Evolutionary conservation across 23 red algal genomes (phyloP), one percentile per base, ranked within the genome.

Genomic region (Chondrus crispus): DNA sequence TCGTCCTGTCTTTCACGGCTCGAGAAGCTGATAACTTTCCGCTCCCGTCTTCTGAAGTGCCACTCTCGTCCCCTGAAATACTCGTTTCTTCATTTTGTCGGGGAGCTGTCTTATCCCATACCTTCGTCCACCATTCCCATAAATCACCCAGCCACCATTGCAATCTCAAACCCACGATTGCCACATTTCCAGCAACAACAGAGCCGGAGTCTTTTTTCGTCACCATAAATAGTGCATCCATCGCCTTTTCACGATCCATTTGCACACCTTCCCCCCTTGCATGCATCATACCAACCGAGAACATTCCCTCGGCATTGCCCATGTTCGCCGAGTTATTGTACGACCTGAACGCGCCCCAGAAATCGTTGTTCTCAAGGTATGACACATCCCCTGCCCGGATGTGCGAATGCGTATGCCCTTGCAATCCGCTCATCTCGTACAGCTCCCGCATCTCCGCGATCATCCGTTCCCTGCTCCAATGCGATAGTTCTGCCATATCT

Each of bases 201-300:
- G 75, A 54, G 19, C 58, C 75, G 24, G 70, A 22, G 20, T 51
- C 30, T 5, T 32, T 46, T 1, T 28, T 39, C 11, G n/a, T 26
- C 18, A 62, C 89, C 3, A 79, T 72, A 11, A 18, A 16, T 28
- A 92, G 57, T 20, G 62, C 69, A 7, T 72, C 54, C 18, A 84
- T 13, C 30, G 89, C 89, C 16, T 51, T 72, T 8, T 69, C 19
- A 2, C 89, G 89, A 29, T 84, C 79, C 46, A 45, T 85, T 19
- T 83, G 36, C 2, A 90, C 95, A 6, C 89, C 89, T 1, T 91
- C 52, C 41, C 95, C 95, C 29, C 45, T 57, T 3, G 84, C 89
- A 81, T 93, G 84, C 95, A 96, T 96, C 30, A 93, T 37, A 58
- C 95, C 82, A 40, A 96, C 69, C 13, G 88, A 68, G 69, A 96